Evolutionary conservation across 306 rosid genomes (phyloP).

Genomic region (Crotalaria pallida): DNA sequence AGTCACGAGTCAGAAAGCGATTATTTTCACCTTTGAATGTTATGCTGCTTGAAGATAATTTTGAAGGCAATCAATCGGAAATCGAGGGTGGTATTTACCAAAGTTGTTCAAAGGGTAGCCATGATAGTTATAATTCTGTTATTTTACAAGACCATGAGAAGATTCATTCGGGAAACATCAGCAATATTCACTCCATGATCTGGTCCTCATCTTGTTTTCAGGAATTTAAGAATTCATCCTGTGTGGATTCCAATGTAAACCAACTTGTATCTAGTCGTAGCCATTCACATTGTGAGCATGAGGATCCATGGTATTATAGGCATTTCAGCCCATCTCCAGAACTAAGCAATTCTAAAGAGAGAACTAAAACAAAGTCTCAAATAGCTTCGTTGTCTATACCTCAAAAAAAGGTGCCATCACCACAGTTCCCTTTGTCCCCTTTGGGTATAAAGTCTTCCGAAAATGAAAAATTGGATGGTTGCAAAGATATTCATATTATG

Average conservation of each 20-base stretch:
- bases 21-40: conserved; percentile 58
- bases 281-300: conserved; percentile 22
- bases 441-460: conserved; percentile 48
- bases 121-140: conserved; percentile 25
- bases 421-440: conserved; percentile 62
- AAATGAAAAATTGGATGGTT: conserved; percentile 29
- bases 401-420: conserved; percentile 27
- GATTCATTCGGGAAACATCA: conserved; percentile 38
- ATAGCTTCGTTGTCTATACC: conserved; percentile 34
- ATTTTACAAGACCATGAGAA: conserved; percentile 39
- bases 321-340: conserved; percentile 24
- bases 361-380: no score
- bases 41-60: conserved; percentile 41
- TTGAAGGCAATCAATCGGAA: conserved; percentile 36
- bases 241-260: conserved; percentile 18
- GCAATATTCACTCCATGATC: conserved; percentile 16
- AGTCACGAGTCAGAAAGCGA: conserved; percentile 36
- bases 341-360: no score
- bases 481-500: conserved; percentile 17
- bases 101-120: conserved; percentile 15
- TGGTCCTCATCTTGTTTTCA: conserved; percentile 49
- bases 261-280: conserved; percentile 27
- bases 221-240: conserved; percentile 27
- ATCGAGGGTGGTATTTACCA: conserved; percentile 30
- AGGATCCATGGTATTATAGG: conserved; percentile 22